Percentiles rank a stretch among this genome's conserved stretches.
Evolutionary conservation across 169 alveolate genomes (phyloP).

Genomic region (Neospora caninum): DNA sequence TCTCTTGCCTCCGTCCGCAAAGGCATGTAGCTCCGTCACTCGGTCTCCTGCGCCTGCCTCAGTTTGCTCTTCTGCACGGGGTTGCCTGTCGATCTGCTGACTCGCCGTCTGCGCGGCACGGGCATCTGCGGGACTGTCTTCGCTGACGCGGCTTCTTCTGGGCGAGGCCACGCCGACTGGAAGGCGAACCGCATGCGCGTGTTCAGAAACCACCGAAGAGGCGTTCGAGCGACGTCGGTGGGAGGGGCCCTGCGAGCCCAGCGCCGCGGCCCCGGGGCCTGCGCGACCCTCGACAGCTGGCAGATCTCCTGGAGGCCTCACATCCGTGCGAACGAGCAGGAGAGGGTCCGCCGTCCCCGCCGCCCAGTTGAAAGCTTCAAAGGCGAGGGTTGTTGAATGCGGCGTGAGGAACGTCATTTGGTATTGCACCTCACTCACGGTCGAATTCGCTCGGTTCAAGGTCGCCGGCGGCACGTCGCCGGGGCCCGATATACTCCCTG

Average conservation of each 20-base stretch:
- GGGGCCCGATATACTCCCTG: not conserved
- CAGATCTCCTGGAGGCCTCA: not conserved
- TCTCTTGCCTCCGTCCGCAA: not conserved
- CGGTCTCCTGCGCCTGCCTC: not conserved
- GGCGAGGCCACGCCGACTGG: not conserved
- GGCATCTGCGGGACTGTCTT: too few species aligned
- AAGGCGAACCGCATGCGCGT: not conserved
- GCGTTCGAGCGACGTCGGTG: conserved; percentile 3
- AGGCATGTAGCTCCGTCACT: not conserved
- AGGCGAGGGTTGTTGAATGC: conserved; percentile 53
- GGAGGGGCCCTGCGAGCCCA: too few species aligned
- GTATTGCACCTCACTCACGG: conserved; percentile 32
- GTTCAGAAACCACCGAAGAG: not conserved
- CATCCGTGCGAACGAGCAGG: conserved; percentile 37
- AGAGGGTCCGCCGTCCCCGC: conserved; percentile 49
- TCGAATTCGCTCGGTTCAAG: not conserved
- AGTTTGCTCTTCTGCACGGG: not conserved
- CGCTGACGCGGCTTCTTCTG: not conserved
- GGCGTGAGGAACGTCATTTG: conserved; percentile 54
- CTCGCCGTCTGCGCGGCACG: too few species aligned
- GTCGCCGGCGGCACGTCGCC: not conserved
- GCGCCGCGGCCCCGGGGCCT: not conserved
- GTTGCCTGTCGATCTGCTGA: too few species aligned
- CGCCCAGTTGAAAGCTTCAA: conserved; percentile 58
- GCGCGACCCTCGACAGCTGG: not conserved